Base-by-base conservation (phyloP, 306 rosid species). In the Vicia sativa region DNA sequence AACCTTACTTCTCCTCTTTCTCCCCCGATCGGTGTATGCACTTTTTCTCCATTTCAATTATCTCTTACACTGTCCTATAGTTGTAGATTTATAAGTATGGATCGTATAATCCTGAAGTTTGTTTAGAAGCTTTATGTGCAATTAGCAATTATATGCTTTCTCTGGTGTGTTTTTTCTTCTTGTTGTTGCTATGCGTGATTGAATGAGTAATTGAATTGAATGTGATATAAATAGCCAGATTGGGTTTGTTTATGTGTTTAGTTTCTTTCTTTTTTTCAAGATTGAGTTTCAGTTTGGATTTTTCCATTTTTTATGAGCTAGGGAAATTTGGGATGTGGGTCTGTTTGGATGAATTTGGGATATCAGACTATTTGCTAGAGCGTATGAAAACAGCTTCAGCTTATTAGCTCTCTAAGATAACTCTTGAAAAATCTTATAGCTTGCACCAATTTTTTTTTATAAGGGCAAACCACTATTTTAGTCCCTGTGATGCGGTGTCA, bases 21-120 rank as follows among this genome's bases (percentile, higher is more conserved):
- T 62, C 83, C 79, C 53, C 78, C 86, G 16, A 3, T 42, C 67
- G 2, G 44, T 11, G 83, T 82, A 79, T 75, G 77, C 65, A 52
- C 9, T 15, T 21, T 58, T 49, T 0, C 50, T 62, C 57, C 46
- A 62, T 60, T 64, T 67, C 62, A 62, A 48, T 65, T 2, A 23
- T 23, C 26, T 23, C 26, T 23, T 23, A 23, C 26, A 23, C 26
- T 23, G 26, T 1, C 26, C 26, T 69, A 6, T 26, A 9, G 13
- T 58, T 35, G 44, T 37, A 15, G 5, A 39, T 31, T 8, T 49
- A 35, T 73, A 11, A 3, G 53, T 19, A 42, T 73, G 12, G 58
- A 16, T 67, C 10, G 4, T 60, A 28, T 49, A 50, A 48, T 68
- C 49, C 39, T 13, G 12, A 49, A 48, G 3, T 68, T 5, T 68